A percentile compares a stretch with the other conserved stretches of the same genome.
Evolutionary conservation across 2,329 filamentous ascomycete species (phyloP).

Genomic region (Cucurbitaria berberidis): DNA sequence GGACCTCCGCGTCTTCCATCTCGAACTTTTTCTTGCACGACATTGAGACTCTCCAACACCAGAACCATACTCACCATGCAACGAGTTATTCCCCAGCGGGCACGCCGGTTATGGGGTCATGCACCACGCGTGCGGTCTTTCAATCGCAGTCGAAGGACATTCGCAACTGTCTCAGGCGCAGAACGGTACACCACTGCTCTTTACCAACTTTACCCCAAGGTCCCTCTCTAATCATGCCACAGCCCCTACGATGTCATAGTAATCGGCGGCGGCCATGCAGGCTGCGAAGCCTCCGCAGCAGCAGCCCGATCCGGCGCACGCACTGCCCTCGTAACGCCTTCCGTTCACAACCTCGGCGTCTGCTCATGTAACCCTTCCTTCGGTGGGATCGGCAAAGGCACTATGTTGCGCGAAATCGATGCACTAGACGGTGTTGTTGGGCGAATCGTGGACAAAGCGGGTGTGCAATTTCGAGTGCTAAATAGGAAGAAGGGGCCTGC

Average conservation of each 20-base stretch:
- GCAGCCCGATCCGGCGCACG: constrained; percentile 86
- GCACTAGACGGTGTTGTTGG: constrained; percentile 90
- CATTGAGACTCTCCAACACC: constrained; percentile 2
- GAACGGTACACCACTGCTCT: constrained; percentile 25
- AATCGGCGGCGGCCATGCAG: constrained; percentile 94
- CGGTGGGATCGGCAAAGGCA: constrained; percentile 98
- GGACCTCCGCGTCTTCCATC: constrained; percentile 20
- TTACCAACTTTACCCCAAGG: background rate
- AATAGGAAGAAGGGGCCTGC: constrained; percentile 91
- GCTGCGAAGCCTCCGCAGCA: constrained; percentile 89
- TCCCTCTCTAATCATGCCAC: constrained; percentile 19
- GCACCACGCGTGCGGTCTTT: constrained; percentile 54
- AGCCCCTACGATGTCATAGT: constrained; percentile 91
- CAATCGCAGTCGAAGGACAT: constrained; percentile 44
- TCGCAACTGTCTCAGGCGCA: constrained; percentile 54
- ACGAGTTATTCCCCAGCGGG: constrained; percentile 34
- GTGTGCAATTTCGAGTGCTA: constrained; percentile 89
- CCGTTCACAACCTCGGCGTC: constrained; percentile 84
- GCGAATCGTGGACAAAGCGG: constrained; percentile 88
- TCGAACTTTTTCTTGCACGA: constrained; percentile 17
- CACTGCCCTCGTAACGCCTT: constrained; percentile 89
- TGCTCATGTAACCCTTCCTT: constrained; percentile 98
- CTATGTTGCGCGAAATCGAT: constrained; percentile 93
- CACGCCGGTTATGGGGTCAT: constrained; percentile 55
- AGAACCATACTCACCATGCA: constrained; percentile 26